A percentile compares a stretch with the other conserved stretches of the same genome.
Evolutionary conservation across 208 protist species (phyloP).

Genomic region (Trypanosoma congolense): DNA sequence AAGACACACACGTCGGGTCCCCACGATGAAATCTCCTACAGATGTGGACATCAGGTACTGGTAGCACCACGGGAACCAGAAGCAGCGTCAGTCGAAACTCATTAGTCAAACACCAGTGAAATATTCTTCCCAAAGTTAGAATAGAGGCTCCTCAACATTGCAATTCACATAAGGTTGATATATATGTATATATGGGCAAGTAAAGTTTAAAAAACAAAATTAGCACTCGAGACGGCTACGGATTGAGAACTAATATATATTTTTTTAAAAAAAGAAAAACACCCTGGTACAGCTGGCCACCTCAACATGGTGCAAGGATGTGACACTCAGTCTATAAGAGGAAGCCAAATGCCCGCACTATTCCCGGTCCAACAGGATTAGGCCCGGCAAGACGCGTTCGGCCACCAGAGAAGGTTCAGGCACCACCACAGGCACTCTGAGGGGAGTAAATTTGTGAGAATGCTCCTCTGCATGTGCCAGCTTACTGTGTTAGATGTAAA

Average conservation of each 20-base stretch:
- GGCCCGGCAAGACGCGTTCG: constrained; percentile 4
- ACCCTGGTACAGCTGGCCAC: constrained; percentile 3
- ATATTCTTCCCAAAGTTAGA: too few species aligned
- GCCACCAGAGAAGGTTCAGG: constrained; percentile 14
- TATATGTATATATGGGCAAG: too few species aligned
- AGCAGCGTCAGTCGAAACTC: too few species aligned
- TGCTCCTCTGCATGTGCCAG: constrained; percentile 8
- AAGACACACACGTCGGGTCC: not conserved
- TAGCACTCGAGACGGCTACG: too few species aligned
- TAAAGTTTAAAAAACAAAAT: too few species aligned
- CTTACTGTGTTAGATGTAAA: not conserved
- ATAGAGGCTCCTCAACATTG: too few species aligned
- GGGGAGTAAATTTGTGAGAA: not conserved
- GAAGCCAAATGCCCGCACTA: constrained; percentile 14
- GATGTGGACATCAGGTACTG: not conserved
- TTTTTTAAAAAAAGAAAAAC: too few species aligned
- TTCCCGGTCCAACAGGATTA: not conserved
- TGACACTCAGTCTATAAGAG: constrained; percentile 4
- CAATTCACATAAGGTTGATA: too few species aligned
- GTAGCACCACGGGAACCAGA: not conserved
- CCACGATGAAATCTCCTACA: not conserved
- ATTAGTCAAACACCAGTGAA: too few species aligned
- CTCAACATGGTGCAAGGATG: constrained; percentile 11
- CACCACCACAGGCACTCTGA: constrained; percentile 8
- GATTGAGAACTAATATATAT: too few species aligned